Evolutionary conservation across 1,139 yeast genomes (phyloP), one percentile per base, ranked within the genome.

Genomic region (Meyerozyma athensensis): DNA sequence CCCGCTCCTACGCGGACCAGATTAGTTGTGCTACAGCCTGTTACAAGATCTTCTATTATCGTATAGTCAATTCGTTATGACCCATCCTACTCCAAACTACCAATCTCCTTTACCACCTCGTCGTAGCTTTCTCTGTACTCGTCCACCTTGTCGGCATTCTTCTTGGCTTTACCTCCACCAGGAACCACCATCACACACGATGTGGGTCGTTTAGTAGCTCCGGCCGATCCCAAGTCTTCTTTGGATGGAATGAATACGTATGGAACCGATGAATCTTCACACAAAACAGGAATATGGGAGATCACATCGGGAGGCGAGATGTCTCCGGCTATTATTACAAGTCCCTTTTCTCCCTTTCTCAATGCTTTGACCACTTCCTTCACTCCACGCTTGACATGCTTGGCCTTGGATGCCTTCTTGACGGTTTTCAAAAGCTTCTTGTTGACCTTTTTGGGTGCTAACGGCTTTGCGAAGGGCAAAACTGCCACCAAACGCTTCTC

Each of bases 121-220:
- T 94, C 97, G 59, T 77, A 94, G 42, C 81, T 68, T 62, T 89
- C 97, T 66, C 87, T 85, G 74, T 92, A 94, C 59, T 92, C 97
- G 53, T 83, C 92, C 43, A 81, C 74, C 55, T 86, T 85, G 54
- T 84, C 87, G 39, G 77, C 75, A 54, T 81, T 82, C 67, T 83
- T 85, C 68, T 81, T 81, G 56, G 82, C 75, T 68, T 86, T 86
- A 43, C 92, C 92, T 42, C 96, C 95, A 41, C 96, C 96, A 54
- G 98, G 98, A 39, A 90, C 95, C 54, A 94, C 77, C 90, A 94
- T 87, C 35, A 94, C 96, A 63, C 96, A 90, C 31, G 97, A 87
- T 26, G 99, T 94, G 52, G 98, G 98, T 74, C 99, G 83, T 73
- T 92, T 92, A 44, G 98, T 92, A 45, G 97, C 96, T 58, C 98